Percentiles rank a stretch among this genome's conserved stretches.
phyloP scores from a whole-genome alignment of 805 yeast species.

The Candida suzukii region DNA sequence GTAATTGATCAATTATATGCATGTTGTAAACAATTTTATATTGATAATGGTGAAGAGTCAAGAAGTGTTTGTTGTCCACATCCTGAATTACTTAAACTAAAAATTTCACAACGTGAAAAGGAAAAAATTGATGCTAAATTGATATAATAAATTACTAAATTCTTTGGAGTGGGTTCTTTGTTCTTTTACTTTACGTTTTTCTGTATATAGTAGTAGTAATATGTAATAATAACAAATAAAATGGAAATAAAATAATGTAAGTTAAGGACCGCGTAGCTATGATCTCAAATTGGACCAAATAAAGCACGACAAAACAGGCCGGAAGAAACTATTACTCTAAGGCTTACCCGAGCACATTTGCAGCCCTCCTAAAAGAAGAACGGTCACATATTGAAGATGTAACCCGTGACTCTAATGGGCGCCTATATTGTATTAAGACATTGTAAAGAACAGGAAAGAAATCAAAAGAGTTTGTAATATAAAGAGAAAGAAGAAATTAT shows the following conservation, averaged over 20 bases:
- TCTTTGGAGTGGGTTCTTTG: too few relatives aligned
- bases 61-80: conserved; percentile 75
- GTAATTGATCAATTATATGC: conserved; percentile 63
- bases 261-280: conserved; percentile 72
- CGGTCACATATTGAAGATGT: conserved; percentile 43
- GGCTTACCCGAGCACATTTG: conserved; percentile 92
- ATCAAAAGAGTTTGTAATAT: neutral
- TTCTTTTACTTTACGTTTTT: too few relatives aligned
- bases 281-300: conserved; percentile 27
- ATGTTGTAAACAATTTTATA: conserved; percentile 68
- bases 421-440: conserved; percentile 44
- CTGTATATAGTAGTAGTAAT: too few relatives aligned
- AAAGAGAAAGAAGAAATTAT: too few relatives aligned
- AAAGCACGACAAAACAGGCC: conserved; percentile 55
- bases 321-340: conserved; percentile 57
- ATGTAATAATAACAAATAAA: too few relatives aligned
- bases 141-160: neutral
- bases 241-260: conserved; percentile 34
- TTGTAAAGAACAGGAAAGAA: conserved; percentile 10
- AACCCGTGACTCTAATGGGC: conserved; percentile 77
- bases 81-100: conserved; percentile 52
- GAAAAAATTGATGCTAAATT: conserved; percentile 56
- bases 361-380: conserved; percentile 30
- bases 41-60: conserved; percentile 49
- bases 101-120: conserved; percentile 54